Conservation (phyloP, 78 protist genomes). For the Dictyostelium purpureum region DNA sequence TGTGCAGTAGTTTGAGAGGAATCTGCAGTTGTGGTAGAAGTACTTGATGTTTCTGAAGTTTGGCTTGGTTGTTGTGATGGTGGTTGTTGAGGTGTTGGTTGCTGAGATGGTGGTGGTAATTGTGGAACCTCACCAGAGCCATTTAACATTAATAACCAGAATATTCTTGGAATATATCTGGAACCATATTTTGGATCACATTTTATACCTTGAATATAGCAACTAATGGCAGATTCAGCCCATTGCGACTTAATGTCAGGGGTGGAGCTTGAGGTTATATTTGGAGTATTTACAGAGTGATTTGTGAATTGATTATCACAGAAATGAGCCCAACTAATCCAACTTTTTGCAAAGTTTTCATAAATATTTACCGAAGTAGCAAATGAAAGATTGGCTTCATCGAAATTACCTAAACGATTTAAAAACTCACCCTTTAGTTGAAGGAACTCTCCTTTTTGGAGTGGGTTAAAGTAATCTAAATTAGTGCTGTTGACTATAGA, state of each 20-base stretch:
- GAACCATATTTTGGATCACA: constrained; percentile 49
- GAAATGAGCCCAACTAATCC: constrained; percentile 85
- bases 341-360: constrained; percentile 79
- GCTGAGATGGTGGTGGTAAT: neutral
- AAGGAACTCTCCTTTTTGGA: constrained; percentile 71
- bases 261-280: neutral
- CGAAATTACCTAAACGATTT: constrained; percentile 19
- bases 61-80: neutral
- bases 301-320: constrained; percentile 79
- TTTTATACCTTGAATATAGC: constrained; percentile 50
- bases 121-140: constrained; percentile 70
- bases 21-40: neutral
- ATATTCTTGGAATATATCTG: constrained; percentile 1
- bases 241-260: constrained; percentile 40
- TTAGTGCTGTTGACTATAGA: constrained; percentile 77
- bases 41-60: neutral
- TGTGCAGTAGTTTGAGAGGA: neutral
- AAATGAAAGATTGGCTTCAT: constrained; percentile 84
- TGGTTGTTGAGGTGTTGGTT: neutral
- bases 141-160: constrained; percentile 63
- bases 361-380: constrained; percentile 58
- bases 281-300: neutral
- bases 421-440: constrained; percentile 81
- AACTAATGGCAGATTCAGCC: constrained; percentile 58
- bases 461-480: constrained; percentile 47